Conservation (phyloP, 2,329 filamentous ascomycete species). For the Penicillium fuscoglaucum region DNA sequence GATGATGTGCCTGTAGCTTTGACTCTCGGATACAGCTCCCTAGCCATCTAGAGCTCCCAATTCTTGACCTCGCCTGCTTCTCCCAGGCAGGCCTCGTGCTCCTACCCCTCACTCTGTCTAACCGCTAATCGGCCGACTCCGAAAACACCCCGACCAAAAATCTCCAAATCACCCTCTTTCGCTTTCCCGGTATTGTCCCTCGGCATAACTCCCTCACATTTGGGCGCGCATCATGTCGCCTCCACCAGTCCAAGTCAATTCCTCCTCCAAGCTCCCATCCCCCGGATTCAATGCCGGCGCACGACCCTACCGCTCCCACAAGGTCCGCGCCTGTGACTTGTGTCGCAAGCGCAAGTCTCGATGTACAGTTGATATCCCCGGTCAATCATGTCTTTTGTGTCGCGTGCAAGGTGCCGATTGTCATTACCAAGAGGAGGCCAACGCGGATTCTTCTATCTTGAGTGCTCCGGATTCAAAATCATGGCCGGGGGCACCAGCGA, state of each 20-base stretch:
- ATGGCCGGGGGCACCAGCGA: conserved; percentile 30
- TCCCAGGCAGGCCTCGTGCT: conserved; percentile 17
- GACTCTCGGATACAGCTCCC: not conserved
- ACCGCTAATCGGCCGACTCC: conserved; percentile 27
- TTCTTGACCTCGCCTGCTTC: not conserved
- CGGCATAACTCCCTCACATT: conserved; percentile 9
- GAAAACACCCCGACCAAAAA: conserved; percentile 20
- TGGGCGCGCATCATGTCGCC: conserved; percentile 35
- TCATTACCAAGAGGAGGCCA: conserved; percentile 51
- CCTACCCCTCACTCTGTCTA: conserved; percentile 25
- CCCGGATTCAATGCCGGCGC: conserved; percentile 44
- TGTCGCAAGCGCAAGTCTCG: conserved; percentile 63
- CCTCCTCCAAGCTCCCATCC: conserved; percentile 36
- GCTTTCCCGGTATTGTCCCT: conserved; percentile 7
- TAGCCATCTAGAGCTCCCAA: not conserved
- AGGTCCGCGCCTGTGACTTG: conserved; percentile 60
- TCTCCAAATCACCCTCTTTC: conserved; percentile 7
- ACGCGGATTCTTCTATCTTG: conserved; percentile 27
- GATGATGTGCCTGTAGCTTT: conserved; percentile 2
- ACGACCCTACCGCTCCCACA: conserved; percentile 62
- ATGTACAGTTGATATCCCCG: conserved; percentile 58
- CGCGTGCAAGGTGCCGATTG: conserved; percentile 60
- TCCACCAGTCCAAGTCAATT: conserved; percentile 31
- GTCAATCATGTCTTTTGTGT: conserved; percentile 58
- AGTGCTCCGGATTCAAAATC: conserved; percentile 29